Base-by-base conservation (phyloP, 2,329 filamentous ascomycete species). In the Diaporthe caulivora region DNA sequence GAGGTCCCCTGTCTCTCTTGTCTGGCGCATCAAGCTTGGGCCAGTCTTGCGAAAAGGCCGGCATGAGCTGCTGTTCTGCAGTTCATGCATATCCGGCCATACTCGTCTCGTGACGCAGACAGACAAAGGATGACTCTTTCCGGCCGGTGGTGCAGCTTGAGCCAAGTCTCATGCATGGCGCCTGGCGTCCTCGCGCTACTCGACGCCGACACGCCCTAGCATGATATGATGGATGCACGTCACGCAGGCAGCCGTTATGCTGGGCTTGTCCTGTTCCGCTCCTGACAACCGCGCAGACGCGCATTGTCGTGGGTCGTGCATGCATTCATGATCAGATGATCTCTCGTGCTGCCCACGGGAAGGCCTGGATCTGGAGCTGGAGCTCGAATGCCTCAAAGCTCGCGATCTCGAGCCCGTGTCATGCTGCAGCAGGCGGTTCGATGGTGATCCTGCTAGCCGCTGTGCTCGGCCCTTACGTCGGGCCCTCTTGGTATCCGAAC, bases 91-190 rank as follows among this genome's bases (percentile, higher is more conserved):
- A 34, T 34, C 34, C 9, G 34, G 34, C 34, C 34, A 34, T 5
- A 9, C n/a, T n/a, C n/a, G 26, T 44, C 68, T 55, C 68, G 42
- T 58, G 53, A 42, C 26, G 29, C 51, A 64, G 58, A n/a, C n/a
- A n/a, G n/a, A 9, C 34, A 49, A 5, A 37, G 15, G 40, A 65
- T 74, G 72, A 74, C 72, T 71, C 72, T 37, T 60, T 31, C n/a
- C 34, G 68, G 51, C 58, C 34, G 34, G 5, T 34, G 72, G 29
- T 17, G 40, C 26, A 51, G 26, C 17, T 29, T 31, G 21, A 4
- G 15, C 42, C 34, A 9, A 34, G 34, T 34, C 34, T 34, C 34
- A 34, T 49, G 60, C 60, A 57, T 51, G 10, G 58, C 31, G 42
- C 18, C 49, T 71, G 44, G 57, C 24, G 21, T 51, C 42, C 29